These are phyloP conservation scores for Neurospora sp. DNA, from an alignment of 495 filamentous ascomycete genomes.

Conservation along the genomic window DNA sequence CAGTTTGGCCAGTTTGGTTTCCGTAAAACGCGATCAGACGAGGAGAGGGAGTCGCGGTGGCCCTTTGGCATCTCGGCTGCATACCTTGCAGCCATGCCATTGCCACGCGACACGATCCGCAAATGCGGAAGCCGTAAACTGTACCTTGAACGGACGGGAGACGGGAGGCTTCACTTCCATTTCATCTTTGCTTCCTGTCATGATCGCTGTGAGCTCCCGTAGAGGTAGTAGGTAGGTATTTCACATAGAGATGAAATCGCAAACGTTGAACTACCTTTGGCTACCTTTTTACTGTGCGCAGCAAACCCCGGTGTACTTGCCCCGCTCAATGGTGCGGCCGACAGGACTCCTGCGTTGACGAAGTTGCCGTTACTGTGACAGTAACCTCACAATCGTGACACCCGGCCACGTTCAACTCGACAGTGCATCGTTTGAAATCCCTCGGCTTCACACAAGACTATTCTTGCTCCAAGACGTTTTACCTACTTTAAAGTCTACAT, in stretches of 20 bases:
- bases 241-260: neutral
- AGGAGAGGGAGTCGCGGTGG: neutral
- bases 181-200: neutral
- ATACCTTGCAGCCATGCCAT: neutral
- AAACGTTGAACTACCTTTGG: neutral
- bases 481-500: neutral
- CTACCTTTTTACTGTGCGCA: neutral
- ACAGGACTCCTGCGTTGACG: neutral
- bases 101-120: neutral
- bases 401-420: neutral
- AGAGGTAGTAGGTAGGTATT: neutral
- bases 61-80: neutral
- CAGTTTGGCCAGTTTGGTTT: neutral
- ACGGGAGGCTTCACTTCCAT: neutral
- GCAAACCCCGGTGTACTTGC: neutral
- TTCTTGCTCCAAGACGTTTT: neutral
- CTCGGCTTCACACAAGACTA: neutral
- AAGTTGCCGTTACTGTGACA: neutral
- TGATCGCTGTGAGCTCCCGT: neutral
- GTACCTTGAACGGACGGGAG: neutral
- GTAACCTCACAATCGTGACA: neutral
- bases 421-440: neutral
- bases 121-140: neutral
- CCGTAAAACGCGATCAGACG: neutral
- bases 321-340: neutral